These are phyloP conservation scores for Jasminum sambac DNA, from an alignment of 257 asterid genomes.

Conservation along the genomic window DNA sequence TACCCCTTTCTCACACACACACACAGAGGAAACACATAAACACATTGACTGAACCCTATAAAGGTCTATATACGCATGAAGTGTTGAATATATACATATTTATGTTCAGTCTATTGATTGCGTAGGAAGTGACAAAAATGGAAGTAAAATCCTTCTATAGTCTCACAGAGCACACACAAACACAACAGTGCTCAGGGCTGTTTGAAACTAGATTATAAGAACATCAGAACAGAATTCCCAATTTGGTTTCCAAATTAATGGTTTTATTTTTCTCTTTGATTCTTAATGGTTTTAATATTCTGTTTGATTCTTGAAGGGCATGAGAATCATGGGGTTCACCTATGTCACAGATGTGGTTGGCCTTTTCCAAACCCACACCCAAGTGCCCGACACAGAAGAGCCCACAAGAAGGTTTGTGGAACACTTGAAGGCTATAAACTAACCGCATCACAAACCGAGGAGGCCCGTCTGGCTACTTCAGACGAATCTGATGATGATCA, in stretches of 20 bases:
- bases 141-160: constrained; percentile 1
- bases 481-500: constrained; percentile 62
- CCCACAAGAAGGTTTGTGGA: constrained; percentile 87
- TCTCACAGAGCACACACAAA: not conserved
- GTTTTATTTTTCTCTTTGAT: constrained; percentile 16
- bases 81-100: not conserved
- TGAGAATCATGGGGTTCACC: constrained; percentile 53
- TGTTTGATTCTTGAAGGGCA: constrained; percentile 52
- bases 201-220: not conserved
- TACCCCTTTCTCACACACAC: not conserved
- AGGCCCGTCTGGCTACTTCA: constrained; percentile 36
- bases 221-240: not conserved
- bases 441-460: constrained; percentile 35
- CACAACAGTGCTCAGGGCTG: not conserved
- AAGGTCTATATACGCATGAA: not conserved
- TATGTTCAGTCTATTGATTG: no score
- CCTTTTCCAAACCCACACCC: constrained; percentile 93
- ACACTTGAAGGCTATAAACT: constrained; percentile 66
- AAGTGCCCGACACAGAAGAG: constrained; percentile 82
- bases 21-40: not conserved
- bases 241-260: constrained; percentile 2
- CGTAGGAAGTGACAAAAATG: not conserved
- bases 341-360: constrained; percentile 93
- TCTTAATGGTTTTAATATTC: constrained; percentile 50
- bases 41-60: not conserved